These are phyloP conservation scores for Penicillium desertorum DNA, from an alignment of 495 filamentous ascomycete species.

Conservation along the genomic window DNA sequence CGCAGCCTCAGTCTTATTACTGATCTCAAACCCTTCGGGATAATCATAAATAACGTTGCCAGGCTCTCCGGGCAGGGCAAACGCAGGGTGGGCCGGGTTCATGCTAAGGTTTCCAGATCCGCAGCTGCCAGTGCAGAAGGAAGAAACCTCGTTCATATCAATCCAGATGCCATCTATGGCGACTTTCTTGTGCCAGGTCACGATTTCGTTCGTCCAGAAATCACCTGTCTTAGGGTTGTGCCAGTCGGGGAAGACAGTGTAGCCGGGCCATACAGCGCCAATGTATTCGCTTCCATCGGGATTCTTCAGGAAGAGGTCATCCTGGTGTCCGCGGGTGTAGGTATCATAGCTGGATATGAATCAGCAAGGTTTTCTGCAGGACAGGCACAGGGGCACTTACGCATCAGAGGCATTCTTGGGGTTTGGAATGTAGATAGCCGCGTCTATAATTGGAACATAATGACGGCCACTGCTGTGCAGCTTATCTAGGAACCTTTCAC, in stretches of 20 bases:
- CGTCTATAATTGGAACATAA: slow-evolving; percentile 83
- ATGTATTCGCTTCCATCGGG: slow-evolving; percentile 62
- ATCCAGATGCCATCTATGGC: slow-evolving; percentile 62
- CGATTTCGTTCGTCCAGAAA: slow-evolving; percentile 74
- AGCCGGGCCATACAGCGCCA: slow-evolving; percentile 64
- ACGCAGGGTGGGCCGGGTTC: slow-evolving; percentile 70
- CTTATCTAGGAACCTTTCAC: slow-evolving; percentile 58
- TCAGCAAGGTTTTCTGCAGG: not conserved
- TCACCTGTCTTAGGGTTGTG: slow-evolving; percentile 53
- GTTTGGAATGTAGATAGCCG: slow-evolving; percentile 76
- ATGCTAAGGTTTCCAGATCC: slow-evolving; percentile 65
- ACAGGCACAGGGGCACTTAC: slow-evolving; percentile 31
- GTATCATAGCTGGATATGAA: slow-evolving; percentile 52
- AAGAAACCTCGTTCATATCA: slow-evolving; percentile 67
- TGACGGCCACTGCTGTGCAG: slow-evolving; percentile 69
- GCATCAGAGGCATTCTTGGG: slow-evolving; percentile 68
- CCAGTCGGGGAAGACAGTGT: slow-evolving; percentile 68
- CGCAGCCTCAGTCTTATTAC: slow-evolving; percentile 67
- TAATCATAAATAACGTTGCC: slow-evolving; percentile 61
- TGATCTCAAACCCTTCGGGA: slow-evolving; percentile 69
- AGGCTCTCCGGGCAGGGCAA: slow-evolving; percentile 63
- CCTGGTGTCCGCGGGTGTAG: slow-evolving; percentile 65
- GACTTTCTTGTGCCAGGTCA: slow-evolving; percentile 58
- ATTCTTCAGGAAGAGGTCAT: slow-evolving; percentile 62
- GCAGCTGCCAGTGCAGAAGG: slow-evolving; percentile 80